Percentiles rank a stretch among this genome's conserved stretches.
phyloP scores from a whole-genome alignment of 805 yeast genomes.

The Schwanniomyces yamadae region DNA sequence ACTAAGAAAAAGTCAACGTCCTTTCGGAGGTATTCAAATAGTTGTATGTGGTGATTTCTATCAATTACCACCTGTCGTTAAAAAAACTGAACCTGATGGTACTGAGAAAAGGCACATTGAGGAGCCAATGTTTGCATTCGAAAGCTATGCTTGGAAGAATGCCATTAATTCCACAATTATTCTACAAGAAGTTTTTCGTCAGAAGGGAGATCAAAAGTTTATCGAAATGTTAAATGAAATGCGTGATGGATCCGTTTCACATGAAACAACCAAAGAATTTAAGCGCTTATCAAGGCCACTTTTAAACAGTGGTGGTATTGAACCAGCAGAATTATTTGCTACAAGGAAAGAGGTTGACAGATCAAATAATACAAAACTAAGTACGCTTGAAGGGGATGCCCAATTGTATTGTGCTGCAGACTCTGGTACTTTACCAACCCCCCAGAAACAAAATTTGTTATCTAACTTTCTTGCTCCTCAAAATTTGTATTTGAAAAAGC shows the following conservation, averaged over 20 bases:
- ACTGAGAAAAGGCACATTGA: constrained; percentile 18
- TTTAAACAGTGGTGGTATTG: constrained; percentile 53
- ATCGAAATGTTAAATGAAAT: constrained; percentile 74
- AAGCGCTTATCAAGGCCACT: constrained; percentile 51
- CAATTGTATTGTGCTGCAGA: constrained; percentile 52
- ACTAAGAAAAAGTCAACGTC: constrained; percentile 44
- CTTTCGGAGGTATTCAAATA: constrained; percentile 82
- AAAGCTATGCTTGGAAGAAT: constrained; percentile 59
- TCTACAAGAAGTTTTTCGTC: constrained; percentile 68
- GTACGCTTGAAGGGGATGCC: constrained; percentile 42
- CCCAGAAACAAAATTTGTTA: constrained; percentile 44
- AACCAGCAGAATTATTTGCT: constrained; percentile 73
- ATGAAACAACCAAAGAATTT: constrained; percentile 50
- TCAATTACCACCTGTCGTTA: constrained; percentile 74
- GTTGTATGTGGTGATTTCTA: constrained; percentile 80
- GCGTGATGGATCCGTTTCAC: constrained; percentile 59
- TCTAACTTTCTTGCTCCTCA: constrained; percentile 64
- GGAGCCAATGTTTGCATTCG: constrained; percentile 57
- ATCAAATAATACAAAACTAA: constrained; percentile 56
- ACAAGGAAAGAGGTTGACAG: constrained; percentile 70
- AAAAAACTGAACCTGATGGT: constrained; percentile 26
- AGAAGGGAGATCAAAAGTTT: constrained; percentile 68
- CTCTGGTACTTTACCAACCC: constrained; percentile 49
- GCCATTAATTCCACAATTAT: constrained; percentile 58
- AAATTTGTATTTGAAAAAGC: constrained; percentile 55